These are phyloP conservation scores for Monilinia laxa DNA, from an alignment of 2,329 filamentous ascomycete species.

Conservation along the genomic window DNA sequence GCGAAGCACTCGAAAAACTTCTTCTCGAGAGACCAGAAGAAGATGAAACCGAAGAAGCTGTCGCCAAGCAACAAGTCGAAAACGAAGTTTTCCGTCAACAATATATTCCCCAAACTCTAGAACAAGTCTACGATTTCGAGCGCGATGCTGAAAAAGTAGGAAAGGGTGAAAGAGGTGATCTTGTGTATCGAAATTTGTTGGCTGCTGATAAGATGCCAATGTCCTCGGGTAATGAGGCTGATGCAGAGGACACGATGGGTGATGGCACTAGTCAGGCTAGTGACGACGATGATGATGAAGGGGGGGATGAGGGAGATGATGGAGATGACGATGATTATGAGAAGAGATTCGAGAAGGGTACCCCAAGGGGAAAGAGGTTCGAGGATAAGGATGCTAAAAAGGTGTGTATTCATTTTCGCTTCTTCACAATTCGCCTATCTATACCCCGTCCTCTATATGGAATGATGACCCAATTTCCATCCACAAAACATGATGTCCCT, in stretches of 20 bases:
- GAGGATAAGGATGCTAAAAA: constrained; percentile 90
- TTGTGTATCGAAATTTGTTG: constrained; percentile 83
- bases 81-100: constrained; percentile 93
- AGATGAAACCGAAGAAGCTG: constrained; percentile 53
- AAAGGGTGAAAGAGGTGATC: constrained; percentile 69
- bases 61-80: constrained; percentile 68
- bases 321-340: constrained; percentile 49
- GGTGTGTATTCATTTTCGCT: constrained; percentile 43
- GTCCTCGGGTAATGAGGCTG: constrained; percentile 44
- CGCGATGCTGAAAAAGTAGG: constrained; percentile 79
- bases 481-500: constrained; percentile 21
- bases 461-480: constrained; percentile 22
- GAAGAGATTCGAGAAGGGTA: constrained; percentile 61
- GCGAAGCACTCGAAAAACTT: constrained; percentile 62
- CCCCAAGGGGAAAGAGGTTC: constrained; percentile 78
- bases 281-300: constrained; percentile 43
- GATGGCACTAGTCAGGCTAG: constrained; percentile 44
- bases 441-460: constrained; percentile 27
- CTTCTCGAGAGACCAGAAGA: constrained; percentile 58
- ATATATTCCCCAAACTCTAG: constrained; percentile 92
- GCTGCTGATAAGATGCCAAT: constrained; percentile 59
- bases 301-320: constrained; percentile 40
- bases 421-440: constrained; percentile 8
- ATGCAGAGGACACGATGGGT: constrained; percentile 44
- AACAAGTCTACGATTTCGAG: constrained; percentile 96